Evolutionary conservation across 257 asterid genomes (phyloP), one percentile per base, ranked within the genome.

Genomic region (Primulina tabacum): DNA sequence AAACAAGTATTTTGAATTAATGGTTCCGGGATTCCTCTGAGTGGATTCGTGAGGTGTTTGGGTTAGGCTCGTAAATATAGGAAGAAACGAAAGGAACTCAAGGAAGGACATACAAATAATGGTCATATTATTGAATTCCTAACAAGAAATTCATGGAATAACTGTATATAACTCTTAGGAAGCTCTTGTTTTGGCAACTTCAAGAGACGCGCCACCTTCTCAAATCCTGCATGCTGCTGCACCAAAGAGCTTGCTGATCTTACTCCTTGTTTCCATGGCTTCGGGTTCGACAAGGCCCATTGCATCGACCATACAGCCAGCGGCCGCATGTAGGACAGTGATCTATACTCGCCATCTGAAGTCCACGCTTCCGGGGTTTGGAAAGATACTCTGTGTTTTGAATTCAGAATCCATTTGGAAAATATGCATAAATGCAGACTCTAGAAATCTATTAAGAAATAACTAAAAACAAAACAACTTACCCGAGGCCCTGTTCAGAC

Each of bases 311-410:
- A 83, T 57, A 83, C 81, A 16, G 84, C 84, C 70, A 83, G 65
- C 1, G 84, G 88, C 64, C 88, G 56, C 88, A 83, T 78, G 75
- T 83, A 83, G 56, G 81, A 71, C 75, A 76, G 70, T 5, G 88
- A 78, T 76, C 85, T 76, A 52, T 76, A 81, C 32, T 75, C 75
- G 8, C 79, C 88, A 18, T 72, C 71, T 5, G 80, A 53, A 14
- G 61, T 76, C 88, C 88, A 83, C 2, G 77, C 88, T 71, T 83
- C 88, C 0, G 88, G 85, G 2, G 85, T 80, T 76, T 83, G 88
- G 75, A 83, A 83, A 2, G 82, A 67, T 9, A 47, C 68, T 59
- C 88, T 83, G 80, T 67, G 56, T 14, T 47, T 47, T 47, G 56
- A 1, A 16, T 14, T 47, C 8, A 20, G 20, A 47, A 14, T 16